Base-by-base conservation (phyloP, 2,329 filamentous ascomycete genomes). In the Aspergillus versicolor region DNA sequence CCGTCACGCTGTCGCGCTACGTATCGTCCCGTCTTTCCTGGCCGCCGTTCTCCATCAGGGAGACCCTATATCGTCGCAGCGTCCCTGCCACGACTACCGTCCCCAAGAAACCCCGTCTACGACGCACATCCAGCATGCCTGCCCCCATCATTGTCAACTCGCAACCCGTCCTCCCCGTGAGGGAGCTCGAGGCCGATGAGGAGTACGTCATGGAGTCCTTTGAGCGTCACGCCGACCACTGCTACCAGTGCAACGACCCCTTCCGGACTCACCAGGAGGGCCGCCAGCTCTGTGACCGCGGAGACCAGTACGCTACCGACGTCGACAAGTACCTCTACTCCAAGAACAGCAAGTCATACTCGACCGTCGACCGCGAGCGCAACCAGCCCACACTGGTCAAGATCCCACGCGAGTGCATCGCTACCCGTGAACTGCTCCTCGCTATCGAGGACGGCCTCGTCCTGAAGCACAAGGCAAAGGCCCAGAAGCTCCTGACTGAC, bases 401-500 rank as follows among this genome's bases (percentile, higher is more conserved):
- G 60, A 73, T 81, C 30, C 78, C 78, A 6, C 62, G 65, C 7
- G 66, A 70, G 41, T 75, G 66, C 57, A 60, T 61, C 6, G 68
- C 70, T 6, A 70, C 75, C 43, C 69, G 69, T 15, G 67, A 65
- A 17, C 67, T 81, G 15, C 67, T 80, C 9, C 70, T 72, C 7
- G 77, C 78, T 2, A 65, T 79, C 22, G 76, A 78, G 52, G 67
- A 72, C 12, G 78, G 78, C 5, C 61, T 79, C 48, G 63, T 59
- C 17, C 61, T 73, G 19, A 63, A 61, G 43, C 54, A 60, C 21
- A 42, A 56, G 17, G 48, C 44, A 38, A 44, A 24, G 42, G 63
- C 48, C 45, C 52, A 59, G 57, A 54, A 24, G 51, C 58, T 49
- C 41, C 60, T 47, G 48, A 56, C 55, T 40, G 67, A 64, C 22